Base-by-base conservation (phyloP, 164 flowering plant genomes). In the Chimonanthus salicifolius region DNA sequence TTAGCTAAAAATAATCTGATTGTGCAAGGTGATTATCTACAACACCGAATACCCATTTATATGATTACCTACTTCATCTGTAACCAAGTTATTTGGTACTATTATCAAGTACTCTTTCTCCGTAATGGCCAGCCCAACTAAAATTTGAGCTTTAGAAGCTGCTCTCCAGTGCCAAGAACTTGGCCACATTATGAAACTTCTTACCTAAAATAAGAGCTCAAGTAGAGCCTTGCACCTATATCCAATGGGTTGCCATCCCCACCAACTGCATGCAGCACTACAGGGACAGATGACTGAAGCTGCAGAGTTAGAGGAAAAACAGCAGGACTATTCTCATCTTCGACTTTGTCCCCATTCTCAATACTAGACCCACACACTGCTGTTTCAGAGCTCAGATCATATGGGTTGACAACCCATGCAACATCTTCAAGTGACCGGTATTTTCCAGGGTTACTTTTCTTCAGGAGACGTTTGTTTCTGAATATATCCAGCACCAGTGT, bases 191-290 rank as follows among this genome's bases (percentile, higher is more conserved):
- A 60, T 71, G 58, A 33, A 54, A 21, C 48, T 45, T 13, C 60
- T 66, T 66, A 66, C 16, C 68, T 66, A 44, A 10, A 45, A 76
- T 93, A 95, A 6, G 98, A 89, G 78, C 87, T 84, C 80, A 85
- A 44, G 79, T 87, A 93, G 74, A 95, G 78, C 85, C 87, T 86
- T 70, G 85, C 94, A 75, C 86, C 90, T 66, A 93, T 84, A 71
- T 95, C 99, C 72, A 88, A 75, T 33, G 97, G 95, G 21, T 92
- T 94, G 76, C 87, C 88, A 74, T 85, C 88, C 67, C 99, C 99
- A 49, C 99, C 97, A 70, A 87, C 79, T 0, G 97, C 92, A 86
- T 88, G 87, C 68, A 95, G 88, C 1, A 83, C 90, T 6, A 95
- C 95, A 49, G 92, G 89, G 58, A 92, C 86, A 8, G 91, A 87